Base-by-base conservation (phyloP, 2,329 filamentous ascomycete genomes). In the Nemania diffusa region DNA sequence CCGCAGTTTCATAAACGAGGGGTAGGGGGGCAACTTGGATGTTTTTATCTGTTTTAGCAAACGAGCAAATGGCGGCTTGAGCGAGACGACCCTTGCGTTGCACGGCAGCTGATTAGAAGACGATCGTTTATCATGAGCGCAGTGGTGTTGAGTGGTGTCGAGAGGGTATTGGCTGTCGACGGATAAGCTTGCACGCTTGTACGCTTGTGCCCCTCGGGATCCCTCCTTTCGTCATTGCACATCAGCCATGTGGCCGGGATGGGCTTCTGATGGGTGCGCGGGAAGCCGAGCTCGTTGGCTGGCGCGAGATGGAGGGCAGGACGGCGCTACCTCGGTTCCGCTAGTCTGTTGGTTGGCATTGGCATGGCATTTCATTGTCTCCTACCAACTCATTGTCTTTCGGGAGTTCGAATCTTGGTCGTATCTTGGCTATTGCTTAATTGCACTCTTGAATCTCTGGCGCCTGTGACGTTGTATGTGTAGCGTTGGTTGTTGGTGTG, bases 251-350 rank as follows among this genome's bases (percentile, higher is more conserved):
- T 67, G 67, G 64, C 53, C 52, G 17, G 27, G 52, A 60, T 51
- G 60, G 32, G n/a, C 22, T 42, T 40, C 44, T 24, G 63, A 57
- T 48, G 64, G 57, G 53, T 64, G 62, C 60, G n/a, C 20, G 42
- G 51, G 40, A 20, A 29, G 44, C n/a, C 22, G 57, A 8, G 44
- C 64, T 67, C 68, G 66, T 67, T 70, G 69, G 69, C 70, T 67
- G 67, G 68, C 53, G 26, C 65, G 53, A 42, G 57, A 72, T 72
- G 73, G 74, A 74, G 55, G 67, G 67, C n/a, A n/a, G n/a, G n/a
- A n/a, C 75, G 75, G 75, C 75, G 70, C 72, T 77, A 73, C 73
- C 67, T 77, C 75, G 75, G 75, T 71, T 74, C 73, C 69, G 74
- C 63, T 65, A 69, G 40, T 42, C 57, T 67, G 65, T 55, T 67